phyloP scores from a whole-genome alignment of 306 rosid species.

The Cucumis cinereus region DNA sequence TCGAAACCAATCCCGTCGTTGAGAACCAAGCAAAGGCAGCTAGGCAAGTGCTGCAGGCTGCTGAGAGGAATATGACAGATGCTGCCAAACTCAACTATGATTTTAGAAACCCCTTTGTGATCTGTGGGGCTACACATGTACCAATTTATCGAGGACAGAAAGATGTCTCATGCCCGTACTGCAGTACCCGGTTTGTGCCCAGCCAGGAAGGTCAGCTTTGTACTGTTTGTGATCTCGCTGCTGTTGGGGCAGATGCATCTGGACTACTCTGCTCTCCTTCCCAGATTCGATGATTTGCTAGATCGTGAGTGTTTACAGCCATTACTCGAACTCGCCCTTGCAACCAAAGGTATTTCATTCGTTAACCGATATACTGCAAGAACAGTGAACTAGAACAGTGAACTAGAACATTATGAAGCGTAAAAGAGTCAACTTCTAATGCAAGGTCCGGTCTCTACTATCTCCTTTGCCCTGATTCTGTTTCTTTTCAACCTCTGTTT shows the following conservation, averaged over 20 bases:
- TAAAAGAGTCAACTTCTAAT: not conserved
- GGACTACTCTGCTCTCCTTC: conserved; percentile 78
- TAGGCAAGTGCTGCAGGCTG: conserved; percentile 82
- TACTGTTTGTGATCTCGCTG: conserved; percentile 66
- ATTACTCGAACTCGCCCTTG: not conserved
- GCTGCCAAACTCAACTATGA: conserved; percentile 63
- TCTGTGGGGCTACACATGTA: conserved; percentile 76
- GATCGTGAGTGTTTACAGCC: not conserved
- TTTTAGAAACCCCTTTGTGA: conserved; percentile 84
- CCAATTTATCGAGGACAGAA: conserved; percentile 92
- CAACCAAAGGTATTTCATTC: not conserved
- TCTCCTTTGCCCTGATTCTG: not conserved
- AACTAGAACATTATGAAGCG: not conserved
- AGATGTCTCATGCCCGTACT: conserved; percentile 72
- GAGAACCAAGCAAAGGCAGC: conserved; percentile 81
- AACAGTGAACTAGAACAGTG: not conserved
- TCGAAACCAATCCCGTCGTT: conserved; percentile 73
- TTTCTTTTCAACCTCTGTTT: conserved; percentile 11
- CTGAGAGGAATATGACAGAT: conserved; percentile 86
- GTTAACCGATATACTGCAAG: not conserved
- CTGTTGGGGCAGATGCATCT: conserved; percentile 81
- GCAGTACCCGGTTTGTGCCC: conserved; percentile 66
- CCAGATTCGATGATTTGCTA: conserved; percentile 52
- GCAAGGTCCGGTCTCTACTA: conserved; percentile 1
- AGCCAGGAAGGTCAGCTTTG: conserved; percentile 14